phyloP scores from a whole-genome alignment of 768 basidiomycete genomes.

The Psilocybe cyanescens region DNA sequence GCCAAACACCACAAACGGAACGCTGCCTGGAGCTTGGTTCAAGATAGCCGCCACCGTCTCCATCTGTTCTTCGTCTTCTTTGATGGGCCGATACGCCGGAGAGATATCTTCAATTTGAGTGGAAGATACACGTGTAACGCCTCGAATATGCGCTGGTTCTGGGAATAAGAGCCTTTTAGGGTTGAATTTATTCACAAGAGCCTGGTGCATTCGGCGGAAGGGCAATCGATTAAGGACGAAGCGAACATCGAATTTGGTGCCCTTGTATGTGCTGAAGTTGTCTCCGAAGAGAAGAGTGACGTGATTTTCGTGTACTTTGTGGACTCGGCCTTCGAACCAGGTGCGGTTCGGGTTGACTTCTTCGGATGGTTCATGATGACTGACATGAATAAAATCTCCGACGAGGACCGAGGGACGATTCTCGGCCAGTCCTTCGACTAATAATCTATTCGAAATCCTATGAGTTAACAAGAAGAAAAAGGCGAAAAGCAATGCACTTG shows the following conservation, averaged over 20 bases:
- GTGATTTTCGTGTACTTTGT: conserved; percentile 42
- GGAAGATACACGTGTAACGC: conserved; percentile 19
- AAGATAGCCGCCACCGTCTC: conserved; percentile 55
- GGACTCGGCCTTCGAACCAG: conserved; percentile 52
- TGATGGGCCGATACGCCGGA: conserved; percentile 37
- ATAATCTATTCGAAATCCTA: conserved; percentile 35
- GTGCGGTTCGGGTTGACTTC: conserved; percentile 23
- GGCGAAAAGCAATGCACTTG: conserved; percentile 34
- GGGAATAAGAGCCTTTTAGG: conserved; percentile 55
- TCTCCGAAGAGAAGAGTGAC: conserved; percentile 52
- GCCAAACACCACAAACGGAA: conserved; percentile 65
- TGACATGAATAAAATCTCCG: conserved; percentile 48
- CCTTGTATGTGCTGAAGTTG: conserved; percentile 43
- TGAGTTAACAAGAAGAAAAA: not conserved
- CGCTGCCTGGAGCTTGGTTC: conserved; percentile 45
- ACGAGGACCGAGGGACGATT: conserved; percentile 61
- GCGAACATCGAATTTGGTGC: conserved; percentile 52
- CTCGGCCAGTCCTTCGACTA: conserved; percentile 60
- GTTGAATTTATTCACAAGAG: conserved; percentile 41
- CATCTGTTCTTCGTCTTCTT: conserved; percentile 49
- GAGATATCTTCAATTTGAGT: conserved; percentile 24
- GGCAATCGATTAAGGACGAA: conserved; percentile 61
- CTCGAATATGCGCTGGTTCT: conserved; percentile 24
- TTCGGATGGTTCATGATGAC: conserved; percentile 24
- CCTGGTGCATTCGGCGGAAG: conserved; percentile 59